These are phyloP conservation scores for Akebia trifoliata DNA, from an alignment of 164 flowering plant species.

Conservation along the genomic window DNA sequence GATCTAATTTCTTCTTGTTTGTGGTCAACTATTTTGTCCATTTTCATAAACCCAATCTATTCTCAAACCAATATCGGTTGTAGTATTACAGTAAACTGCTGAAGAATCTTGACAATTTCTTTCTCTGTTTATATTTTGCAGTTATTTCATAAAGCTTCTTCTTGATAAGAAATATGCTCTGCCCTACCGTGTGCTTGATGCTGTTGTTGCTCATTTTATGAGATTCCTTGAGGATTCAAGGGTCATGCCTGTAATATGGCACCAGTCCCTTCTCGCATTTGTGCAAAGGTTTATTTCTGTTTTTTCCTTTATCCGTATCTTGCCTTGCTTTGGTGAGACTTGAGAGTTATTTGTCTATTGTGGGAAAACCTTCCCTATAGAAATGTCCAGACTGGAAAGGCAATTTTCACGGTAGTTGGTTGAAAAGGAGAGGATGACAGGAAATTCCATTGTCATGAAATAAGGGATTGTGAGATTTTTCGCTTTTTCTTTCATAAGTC, in stretches of 20 bases:
- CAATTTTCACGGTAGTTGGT: background rate
- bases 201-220: slow-evolving; percentile 74
- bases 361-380: background rate
- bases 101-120: slow-evolving; percentile 1
- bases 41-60: background rate
- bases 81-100: background rate
- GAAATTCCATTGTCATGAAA: no score
- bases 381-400: background rate
- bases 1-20: no score
- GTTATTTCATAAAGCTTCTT: slow-evolving; percentile 86
- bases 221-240: slow-evolving; percentile 67
- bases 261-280: slow-evolving; percentile 92
- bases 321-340: background rate
- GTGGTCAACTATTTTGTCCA: background rate
- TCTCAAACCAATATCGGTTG: no score
- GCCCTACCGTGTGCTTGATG: slow-evolving; percentile 85
- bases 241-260: slow-evolving; percentile 98
- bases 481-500: background rate
- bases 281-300: slow-evolving; percentile 88
- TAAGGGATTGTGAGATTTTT: background rate
- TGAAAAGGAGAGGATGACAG: background rate
- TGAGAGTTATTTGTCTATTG: background rate
- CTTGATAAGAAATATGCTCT: slow-evolving; percentile 90
- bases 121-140: slow-evolving; percentile 33
- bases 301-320: background rate